A percentile compares a stretch with the other conserved stretches of the same genome.
Evolutionary conservation across 805 yeast species (phyloP).

Genomic region (Kodamaea sagamina): DNA sequence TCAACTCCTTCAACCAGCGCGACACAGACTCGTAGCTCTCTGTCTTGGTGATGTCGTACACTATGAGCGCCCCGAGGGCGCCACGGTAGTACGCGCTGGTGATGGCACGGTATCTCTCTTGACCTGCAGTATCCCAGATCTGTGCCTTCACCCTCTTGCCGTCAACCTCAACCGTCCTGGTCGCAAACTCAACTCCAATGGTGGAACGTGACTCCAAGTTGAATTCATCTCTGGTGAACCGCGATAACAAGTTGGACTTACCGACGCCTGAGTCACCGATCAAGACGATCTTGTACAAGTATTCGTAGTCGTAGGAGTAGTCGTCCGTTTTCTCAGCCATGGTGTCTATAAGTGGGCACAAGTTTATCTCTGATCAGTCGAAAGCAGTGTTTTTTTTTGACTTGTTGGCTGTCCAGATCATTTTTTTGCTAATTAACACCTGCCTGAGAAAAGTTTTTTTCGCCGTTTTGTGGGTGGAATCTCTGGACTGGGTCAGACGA

Average conservation of each 20-base stretch:
- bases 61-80: conserved; percentile 95
- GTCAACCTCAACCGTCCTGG: conserved; percentile 86
- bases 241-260: conserved; percentile 86
- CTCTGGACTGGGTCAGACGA: no score
- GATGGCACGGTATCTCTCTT: conserved; percentile 96
- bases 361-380: not conserved
- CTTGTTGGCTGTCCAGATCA: conserved; percentile 11
- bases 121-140: conserved; percentile 99
- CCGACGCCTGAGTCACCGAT: conserved; percentile 99
- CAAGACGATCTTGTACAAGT: conserved; percentile 89
- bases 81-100: conserved; percentile 97
- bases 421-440: conserved; percentile 1
- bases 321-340: conserved; percentile 47
- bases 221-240: conserved; percentile 95
- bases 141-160: conserved; percentile 85
- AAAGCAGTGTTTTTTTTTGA: conserved; percentile 6
- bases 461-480: not conserved
- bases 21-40: conserved; percentile 82
- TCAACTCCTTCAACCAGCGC: conserved; percentile 88
- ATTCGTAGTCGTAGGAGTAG: conserved; percentile 74
- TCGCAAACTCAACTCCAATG: conserved; percentile 97
- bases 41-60: conserved; percentile 91
- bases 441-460: not conserved
- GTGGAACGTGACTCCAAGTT: conserved; percentile 92
- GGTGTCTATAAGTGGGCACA: not conserved